phyloP scores from a whole-genome alignment of 257 asterid species.

The Lycium ferocissimum region DNA sequence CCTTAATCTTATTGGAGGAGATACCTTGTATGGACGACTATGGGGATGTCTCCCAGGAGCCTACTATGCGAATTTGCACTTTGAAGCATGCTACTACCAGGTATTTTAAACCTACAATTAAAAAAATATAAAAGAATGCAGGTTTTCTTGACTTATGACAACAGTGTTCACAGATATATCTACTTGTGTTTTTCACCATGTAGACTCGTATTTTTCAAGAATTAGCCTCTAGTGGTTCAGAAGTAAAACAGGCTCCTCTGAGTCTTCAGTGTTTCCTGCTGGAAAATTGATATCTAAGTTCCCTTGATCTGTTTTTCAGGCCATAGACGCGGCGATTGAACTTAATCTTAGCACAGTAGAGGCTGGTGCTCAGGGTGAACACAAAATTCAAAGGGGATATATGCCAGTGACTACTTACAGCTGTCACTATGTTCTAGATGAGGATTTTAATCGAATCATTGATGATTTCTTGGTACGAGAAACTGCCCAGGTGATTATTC shows the following conservation, averaged over 20 bases:
- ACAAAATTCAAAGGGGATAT: conserved; percentile 95
- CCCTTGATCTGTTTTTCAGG: conserved; percentile 54
- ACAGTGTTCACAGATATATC: neutral
- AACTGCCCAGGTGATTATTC: conserved; percentile 69
- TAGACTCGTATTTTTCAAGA: neutral
- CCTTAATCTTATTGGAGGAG: conserved; percentile 92
- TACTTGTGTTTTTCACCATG: conserved; percentile 13
- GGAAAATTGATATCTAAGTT: conserved; percentile 29
- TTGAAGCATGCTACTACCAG: conserved; percentile 99
- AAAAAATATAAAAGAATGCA: neutral
- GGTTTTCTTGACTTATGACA: neutral
- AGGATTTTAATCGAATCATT: conserved; percentile 70
- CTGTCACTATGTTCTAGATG: conserved; percentile 78
- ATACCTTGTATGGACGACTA: conserved; percentile 85
- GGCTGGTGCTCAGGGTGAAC: conserved; percentile 99
- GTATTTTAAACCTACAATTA: conserved; percentile 37
- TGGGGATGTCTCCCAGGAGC: conserved; percentile 97
- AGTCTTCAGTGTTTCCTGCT: neutral
- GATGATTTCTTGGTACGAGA: conserved; percentile 82
- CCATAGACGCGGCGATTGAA: conserved; percentile 97
- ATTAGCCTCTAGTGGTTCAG: neutral
- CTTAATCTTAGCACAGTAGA: conserved; percentile 80
- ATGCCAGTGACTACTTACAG: conserved; percentile 88
- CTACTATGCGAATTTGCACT: conserved; percentile 88
- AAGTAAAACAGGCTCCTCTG: conserved; percentile 5